Conservation (phyloP, 2,329 filamentous ascomycete genomes). For the Pseudocercospora fuligena region DNA sequence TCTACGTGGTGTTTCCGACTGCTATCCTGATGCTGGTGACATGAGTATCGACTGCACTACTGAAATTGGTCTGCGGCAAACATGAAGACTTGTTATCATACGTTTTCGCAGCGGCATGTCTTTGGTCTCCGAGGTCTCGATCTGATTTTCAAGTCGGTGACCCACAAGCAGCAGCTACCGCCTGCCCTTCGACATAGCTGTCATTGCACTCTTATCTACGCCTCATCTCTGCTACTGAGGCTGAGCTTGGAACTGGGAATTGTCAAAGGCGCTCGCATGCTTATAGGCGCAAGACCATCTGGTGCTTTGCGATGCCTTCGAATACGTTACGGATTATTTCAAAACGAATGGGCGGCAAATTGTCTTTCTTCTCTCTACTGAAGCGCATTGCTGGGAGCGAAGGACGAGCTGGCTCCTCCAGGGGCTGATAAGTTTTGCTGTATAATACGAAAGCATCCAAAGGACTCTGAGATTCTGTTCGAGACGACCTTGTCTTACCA, state of each 20-base stretch:
- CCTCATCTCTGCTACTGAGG: background rate
- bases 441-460: background rate
- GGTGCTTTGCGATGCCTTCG: background rate
- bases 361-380: background rate
- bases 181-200: background rate
- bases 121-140: background rate
- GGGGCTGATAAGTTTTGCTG: background rate
- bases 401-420: background rate
- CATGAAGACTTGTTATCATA: background rate
- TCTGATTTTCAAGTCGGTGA: background rate
- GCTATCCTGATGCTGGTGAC: slow-evolving; percentile 8
- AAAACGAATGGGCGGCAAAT: background rate
- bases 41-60: background rate
- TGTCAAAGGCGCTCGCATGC: background rate
- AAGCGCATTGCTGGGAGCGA: background rate
- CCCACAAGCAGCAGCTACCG: background rate
- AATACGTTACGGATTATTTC: background rate
- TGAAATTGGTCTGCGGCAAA: background rate
- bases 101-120: background rate
- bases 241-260: background rate
- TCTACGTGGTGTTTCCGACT: slow-evolving; percentile 16
- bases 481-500: too few relatives aligned
- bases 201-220: background rate
- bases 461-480: background rate
- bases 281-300: background rate